phyloP scores from a whole-genome alignment of 2,329 filamentous ascomycete species.

The Xylariaceae sp. region DNA sequence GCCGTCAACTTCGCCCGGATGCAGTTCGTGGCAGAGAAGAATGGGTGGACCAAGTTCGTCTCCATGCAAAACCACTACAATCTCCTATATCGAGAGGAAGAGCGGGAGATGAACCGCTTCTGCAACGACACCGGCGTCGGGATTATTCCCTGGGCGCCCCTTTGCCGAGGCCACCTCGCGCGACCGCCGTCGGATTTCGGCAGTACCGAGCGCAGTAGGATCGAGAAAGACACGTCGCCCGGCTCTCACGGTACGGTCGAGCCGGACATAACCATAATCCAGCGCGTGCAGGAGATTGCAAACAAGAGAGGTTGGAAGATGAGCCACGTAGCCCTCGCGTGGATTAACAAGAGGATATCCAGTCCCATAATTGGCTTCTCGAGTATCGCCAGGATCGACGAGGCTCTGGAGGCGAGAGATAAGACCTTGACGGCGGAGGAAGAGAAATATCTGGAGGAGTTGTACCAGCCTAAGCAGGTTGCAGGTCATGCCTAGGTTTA shows the following conservation, averaged over 20 bases:
- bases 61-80: slow-evolving; percentile 66
- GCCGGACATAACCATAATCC: slow-evolving; percentile 45
- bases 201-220: slow-evolving; percentile 33
- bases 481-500: slow-evolving; percentile 35
- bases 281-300: slow-evolving; percentile 60
- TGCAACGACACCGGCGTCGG: slow-evolving; percentile 46
- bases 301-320: slow-evolving; percentile 61
- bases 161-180: slow-evolving; percentile 43
- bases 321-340: slow-evolving; percentile 66
- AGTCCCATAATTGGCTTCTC: slow-evolving; percentile 66
- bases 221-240: slow-evolving; percentile 44
- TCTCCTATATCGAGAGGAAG: slow-evolving; percentile 66
- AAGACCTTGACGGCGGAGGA: slow-evolving; percentile 60
- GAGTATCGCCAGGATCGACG: slow-evolving; percentile 61
- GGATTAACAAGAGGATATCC: slow-evolving; percentile 57
- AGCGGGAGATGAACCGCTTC: slow-evolving; percentile 49
- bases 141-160: slow-evolving; percentile 45
- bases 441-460: slow-evolving; percentile 62
- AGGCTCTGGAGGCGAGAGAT: slow-evolving; percentile 53
- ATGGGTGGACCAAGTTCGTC: slow-evolving; percentile 61
- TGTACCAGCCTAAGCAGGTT: slow-evolving; percentile 58
- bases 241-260: slow-evolving; percentile 39
- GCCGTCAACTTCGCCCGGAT: slow-evolving; percentile 54
- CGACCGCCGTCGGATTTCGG: slow-evolving; percentile 38
- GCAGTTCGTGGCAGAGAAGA: slow-evolving; percentile 53